Conservation (phyloP, 768 basidiomycete genomes). For the Lactarius indigo region DNA sequence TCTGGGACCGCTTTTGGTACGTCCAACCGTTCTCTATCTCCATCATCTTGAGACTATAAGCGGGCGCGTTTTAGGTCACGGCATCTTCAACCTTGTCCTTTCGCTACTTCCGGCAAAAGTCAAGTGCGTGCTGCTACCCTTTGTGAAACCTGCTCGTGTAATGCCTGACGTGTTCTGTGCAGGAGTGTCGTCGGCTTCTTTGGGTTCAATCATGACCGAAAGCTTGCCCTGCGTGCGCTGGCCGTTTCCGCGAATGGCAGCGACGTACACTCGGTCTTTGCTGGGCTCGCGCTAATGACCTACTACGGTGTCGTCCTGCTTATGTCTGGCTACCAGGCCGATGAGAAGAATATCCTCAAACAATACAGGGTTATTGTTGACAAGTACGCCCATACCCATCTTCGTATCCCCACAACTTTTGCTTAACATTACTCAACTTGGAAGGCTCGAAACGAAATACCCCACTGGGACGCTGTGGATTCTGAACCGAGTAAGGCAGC, state of each 20-base stretch:
- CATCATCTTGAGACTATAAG: slow-evolving; percentile 4
- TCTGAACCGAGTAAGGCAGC: slow-evolving; percentile 52
- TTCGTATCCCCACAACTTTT: neutral
- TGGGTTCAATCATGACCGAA: slow-evolving; percentile 71
- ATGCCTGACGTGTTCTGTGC: neutral
- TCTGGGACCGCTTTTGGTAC: slow-evolving; percentile 75
- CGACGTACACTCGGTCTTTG: slow-evolving; percentile 74
- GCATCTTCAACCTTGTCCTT: slow-evolving; percentile 74
- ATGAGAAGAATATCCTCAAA: slow-evolving; percentile 58
- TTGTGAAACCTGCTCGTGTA: neutral
- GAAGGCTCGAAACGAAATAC: slow-evolving; percentile 53
- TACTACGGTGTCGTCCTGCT: slow-evolving; percentile 72
- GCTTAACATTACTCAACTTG: neutral
- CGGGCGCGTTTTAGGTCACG: slow-evolving; percentile 30
- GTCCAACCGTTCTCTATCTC: slow-evolving; percentile 20
- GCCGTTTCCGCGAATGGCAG: slow-evolving; percentile 60
- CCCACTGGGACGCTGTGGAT: slow-evolving; percentile 72
- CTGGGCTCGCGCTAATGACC: slow-evolving; percentile 78
- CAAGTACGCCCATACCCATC: slow-evolving; percentile 39
- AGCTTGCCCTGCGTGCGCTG: slow-evolving; percentile 63
- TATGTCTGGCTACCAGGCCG: slow-evolving; percentile 71
- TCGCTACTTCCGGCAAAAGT: slow-evolving; percentile 69
- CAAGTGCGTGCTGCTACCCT: slow-evolving; percentile 43
- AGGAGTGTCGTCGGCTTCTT: slow-evolving; percentile 73
- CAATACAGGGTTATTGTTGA: slow-evolving; percentile 66